A percentile compares a stretch with the other conserved stretches of the same genome.
Conservation (phyloP, 148 eudicot genomes). For the Fallopia convolvulus region DNA sequence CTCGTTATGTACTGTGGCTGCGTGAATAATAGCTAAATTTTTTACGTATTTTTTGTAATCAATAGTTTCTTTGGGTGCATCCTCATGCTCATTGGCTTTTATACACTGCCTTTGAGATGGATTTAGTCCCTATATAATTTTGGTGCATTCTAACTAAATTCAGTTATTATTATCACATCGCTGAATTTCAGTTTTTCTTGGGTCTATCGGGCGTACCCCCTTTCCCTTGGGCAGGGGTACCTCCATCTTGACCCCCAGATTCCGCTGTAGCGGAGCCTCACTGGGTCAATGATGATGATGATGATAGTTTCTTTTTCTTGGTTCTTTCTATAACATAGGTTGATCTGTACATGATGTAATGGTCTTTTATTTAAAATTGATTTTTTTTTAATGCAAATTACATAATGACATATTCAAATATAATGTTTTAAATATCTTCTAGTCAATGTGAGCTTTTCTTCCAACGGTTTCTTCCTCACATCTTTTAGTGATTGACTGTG, state of each 20-base stretch:
- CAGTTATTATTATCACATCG: too few relatives aligned
- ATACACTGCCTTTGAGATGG: too few relatives aligned
- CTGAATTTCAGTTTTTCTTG: too few relatives aligned
- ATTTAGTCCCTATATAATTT: too few relatives aligned
- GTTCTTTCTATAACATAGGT: background rate
- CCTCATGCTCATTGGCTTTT: too few relatives aligned
- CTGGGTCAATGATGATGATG: too few relatives aligned
- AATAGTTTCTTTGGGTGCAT: background rate
- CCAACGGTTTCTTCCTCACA: background rate
- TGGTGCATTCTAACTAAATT: too few relatives aligned
- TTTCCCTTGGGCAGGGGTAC: too few relatives aligned
- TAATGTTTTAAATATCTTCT: background rate
- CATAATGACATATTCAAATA: background rate
- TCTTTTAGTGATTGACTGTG: background rate
- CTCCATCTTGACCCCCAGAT: too few relatives aligned
- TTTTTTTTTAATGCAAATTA: background rate
- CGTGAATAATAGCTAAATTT: background rate
- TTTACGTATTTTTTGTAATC: background rate
- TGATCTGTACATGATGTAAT: background rate
- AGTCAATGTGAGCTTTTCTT: background rate
- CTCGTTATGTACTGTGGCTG: background rate
- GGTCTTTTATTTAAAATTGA: background rate
- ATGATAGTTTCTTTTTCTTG: background rate
- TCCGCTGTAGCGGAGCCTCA: too few relatives aligned
- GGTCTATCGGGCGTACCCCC: too few relatives aligned